These are phyloP conservation scores for Brasilioporus rufonigricans DNA, from an alignment of 768 basidiomycete genomes.

Conservation along the genomic window DNA sequence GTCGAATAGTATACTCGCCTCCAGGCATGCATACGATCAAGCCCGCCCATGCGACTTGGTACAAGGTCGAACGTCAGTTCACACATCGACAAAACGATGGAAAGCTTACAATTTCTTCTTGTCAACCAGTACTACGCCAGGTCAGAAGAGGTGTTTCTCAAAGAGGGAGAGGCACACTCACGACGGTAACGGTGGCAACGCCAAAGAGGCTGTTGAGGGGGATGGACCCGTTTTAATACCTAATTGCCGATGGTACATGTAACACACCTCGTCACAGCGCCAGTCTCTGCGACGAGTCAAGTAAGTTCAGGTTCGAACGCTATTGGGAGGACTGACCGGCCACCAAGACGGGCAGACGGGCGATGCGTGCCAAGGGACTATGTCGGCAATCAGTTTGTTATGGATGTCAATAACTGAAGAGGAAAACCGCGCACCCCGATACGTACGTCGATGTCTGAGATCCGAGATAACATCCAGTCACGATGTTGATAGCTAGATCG, in stretches of 20 bases:
- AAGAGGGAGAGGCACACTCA: not conserved
- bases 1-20: slow-evolving; percentile 1
- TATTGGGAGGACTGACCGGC: slow-evolving; percentile 12
- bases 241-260: not conserved
- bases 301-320: not conserved
- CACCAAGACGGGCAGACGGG: slow-evolving; percentile 1
- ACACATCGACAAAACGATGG: not conserved
- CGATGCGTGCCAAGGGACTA: slow-evolving; percentile 3
- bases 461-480: slow-evolving; percentile 8
- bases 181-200: slow-evolving; percentile 5
- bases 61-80: not conserved
- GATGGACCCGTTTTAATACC: not conserved
- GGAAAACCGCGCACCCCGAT: slow-evolving; percentile 4
- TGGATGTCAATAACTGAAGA: not conserved
- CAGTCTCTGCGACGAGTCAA: slow-evolving; percentile 16
- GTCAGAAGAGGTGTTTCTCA: not conserved
- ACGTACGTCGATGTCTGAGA: not conserved
- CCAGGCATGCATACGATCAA: slow-evolving; percentile 18
- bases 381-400: not conserved
- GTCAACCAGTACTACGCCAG: slow-evolving; percentile 17
- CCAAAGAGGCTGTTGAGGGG: slow-evolving; percentile 7
- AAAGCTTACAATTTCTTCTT: slow-evolving; percentile 9
- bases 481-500: slow-evolving; percentile 15
- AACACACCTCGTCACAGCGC: slow-evolving; percentile 12
- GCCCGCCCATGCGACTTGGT: slow-evolving; percentile 16